These are phyloP conservation scores for Paraphaeosphaeria minitans DNA, from an alignment of 2,329 filamentous ascomycete genomes.

Conservation along the genomic window DNA sequence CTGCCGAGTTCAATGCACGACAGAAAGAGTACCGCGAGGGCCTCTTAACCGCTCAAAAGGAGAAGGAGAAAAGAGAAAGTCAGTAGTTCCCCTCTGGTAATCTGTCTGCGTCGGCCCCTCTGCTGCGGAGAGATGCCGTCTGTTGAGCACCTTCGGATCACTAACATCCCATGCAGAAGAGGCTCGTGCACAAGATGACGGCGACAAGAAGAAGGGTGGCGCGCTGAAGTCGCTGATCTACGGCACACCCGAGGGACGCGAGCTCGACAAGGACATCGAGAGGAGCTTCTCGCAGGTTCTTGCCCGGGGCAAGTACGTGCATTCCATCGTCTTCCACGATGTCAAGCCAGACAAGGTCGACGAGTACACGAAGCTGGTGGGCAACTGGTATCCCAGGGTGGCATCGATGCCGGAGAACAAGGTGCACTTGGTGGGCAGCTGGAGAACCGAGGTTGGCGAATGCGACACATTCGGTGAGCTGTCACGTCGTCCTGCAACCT, in stretches of 20 bases:
- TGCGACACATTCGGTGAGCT: constrained; percentile 90
- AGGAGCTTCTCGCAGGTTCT: constrained; percentile 94
- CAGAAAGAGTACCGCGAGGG: constrained; percentile 87
- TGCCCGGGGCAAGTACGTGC: constrained; percentile 95
- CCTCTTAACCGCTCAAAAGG: constrained; percentile 74
- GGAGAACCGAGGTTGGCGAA: constrained; percentile 96
- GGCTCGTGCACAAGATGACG: constrained; percentile 65
- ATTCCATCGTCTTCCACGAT: constrained; percentile 95
- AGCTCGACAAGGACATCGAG: constrained; percentile 95
- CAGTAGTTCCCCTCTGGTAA: constrained; percentile 55
- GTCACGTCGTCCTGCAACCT: neutral
- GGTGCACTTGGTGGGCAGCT: constrained; percentile 95
- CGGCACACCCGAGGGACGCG: constrained; percentile 91
- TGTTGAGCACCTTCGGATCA: constrained; percentile 63
- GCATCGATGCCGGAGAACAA: constrained; percentile 85
- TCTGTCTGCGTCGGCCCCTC: constrained; percentile 51
- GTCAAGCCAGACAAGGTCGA: constrained; percentile 96
- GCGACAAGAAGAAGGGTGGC: constrained; percentile 66
- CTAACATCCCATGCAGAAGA: constrained; percentile 55
- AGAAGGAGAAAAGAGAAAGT: constrained; percentile 85
- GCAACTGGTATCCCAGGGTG: constrained; percentile 90
- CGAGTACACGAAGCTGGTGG: constrained; percentile 89
- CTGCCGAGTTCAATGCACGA: constrained; percentile 77
- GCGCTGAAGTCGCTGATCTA: constrained; percentile 89
- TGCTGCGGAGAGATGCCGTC: constrained; percentile 24